Evolutionary conservation across 805 yeast genomes (phyloP), one percentile per base, ranked within the genome.

Genomic region (Lachancea quebecensis): DNA sequence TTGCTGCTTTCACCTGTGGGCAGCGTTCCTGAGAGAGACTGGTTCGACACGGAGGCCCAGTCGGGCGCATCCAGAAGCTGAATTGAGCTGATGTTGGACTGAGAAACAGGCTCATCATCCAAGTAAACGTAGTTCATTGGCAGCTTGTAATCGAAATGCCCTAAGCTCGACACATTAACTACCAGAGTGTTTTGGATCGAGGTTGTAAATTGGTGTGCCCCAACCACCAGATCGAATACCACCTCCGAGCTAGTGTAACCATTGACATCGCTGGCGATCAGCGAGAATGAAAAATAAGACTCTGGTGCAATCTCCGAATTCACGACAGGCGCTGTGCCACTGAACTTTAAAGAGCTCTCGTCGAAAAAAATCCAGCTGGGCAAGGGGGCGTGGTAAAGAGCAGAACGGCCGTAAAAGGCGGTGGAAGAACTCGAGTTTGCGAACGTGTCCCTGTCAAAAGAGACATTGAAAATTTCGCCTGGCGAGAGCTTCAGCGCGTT

Each of bases 221-320:
- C 99, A 32, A 91, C 83, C 21, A 83, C 69, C 32, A 93, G 68
- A 48, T 78, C 72, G 67, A 93, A 93, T 28, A 75, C 66, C 2
- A 85, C 81, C 51, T 73, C 79, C 3, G 80, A 81, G 14, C 85
- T 89, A 1, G 93, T 69, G 59, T 62, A 89, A 1, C 95, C 96
- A 21, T 65, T 64, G 56, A 79, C 78, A 57, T 89, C 96, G 1
- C 95, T 71, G 1, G 90, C 96, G 46, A 89, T 79, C 53, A 90
- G 74, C 37, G 79, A 72, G 53, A 91, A 79, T 14, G 77, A 74
- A 61, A 78, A 93, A 35, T 71, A 68, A 52, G 78, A 71, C 35
- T 95, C 86, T 10, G 97, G 98, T 1, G 99, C 99, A 54, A 88
- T 83, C 14, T 76, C 73, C 2, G 96, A 85, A 53, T 86, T 83